Conservation (phyloP, 2,329 filamentous ascomycete species). For the Emergomyces pasteurianus region DNA sequence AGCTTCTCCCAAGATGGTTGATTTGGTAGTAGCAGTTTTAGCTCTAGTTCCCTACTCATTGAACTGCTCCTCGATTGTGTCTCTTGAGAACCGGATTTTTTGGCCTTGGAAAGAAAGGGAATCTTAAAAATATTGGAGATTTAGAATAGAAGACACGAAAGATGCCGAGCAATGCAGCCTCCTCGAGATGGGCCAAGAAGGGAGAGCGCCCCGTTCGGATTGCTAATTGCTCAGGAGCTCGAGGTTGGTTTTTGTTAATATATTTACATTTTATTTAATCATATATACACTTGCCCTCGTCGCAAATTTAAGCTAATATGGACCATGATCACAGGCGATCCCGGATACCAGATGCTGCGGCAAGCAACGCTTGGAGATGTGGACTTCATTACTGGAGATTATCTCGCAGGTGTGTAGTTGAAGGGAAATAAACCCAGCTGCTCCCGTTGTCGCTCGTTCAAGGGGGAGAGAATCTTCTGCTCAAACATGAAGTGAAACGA, state of each 20-base stretch:
- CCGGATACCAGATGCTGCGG: constrained; percentile 26
- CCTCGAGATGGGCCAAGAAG: constrained; percentile 4
- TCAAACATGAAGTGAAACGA: constrained; percentile 3
- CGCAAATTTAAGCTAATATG: neutral
- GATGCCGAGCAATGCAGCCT: neutral
- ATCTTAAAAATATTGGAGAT: neutral
- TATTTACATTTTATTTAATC: neutral
- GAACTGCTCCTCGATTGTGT: neutral
- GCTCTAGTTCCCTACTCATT: neutral
- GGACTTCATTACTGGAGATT: constrained; percentile 45
- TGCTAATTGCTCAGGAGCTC: constrained; percentile 18
- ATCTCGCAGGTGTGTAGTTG: constrained; percentile 29
- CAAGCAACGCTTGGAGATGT: constrained; percentile 26
- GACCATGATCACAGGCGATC: constrained; percentile 17
- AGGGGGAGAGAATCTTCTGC: neutral
- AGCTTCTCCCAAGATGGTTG: neutral
- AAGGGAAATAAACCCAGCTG: neutral
- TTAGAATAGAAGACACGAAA: neutral
- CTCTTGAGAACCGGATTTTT: neutral
- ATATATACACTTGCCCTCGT: no score
- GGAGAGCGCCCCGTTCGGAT: constrained; percentile 14
- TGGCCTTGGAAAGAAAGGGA: neutral
- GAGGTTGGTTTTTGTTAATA: constrained; percentile 2
- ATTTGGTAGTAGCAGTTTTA: neutral
- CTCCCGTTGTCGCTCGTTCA: neutral